Percentiles rank a stretch among this genome's conserved stretches.
These are phyloP conservation scores for Albugo candida DNA, from an alignment of 352 stramenopile species.

Conservation along the genomic window DNA sequence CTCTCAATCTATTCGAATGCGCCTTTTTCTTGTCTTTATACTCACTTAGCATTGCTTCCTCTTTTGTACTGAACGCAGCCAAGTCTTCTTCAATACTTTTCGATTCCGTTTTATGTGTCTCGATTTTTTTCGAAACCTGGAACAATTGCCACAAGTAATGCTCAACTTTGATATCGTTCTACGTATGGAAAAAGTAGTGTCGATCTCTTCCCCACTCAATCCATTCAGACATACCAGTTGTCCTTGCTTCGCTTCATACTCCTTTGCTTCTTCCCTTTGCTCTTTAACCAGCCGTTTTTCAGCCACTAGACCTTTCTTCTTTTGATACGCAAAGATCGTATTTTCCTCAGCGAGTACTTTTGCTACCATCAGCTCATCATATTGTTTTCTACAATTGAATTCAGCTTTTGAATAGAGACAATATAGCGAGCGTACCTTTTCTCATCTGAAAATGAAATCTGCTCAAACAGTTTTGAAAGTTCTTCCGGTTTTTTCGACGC, in stretches of 20 bases:
- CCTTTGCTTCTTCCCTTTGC: constrained; percentile 86
- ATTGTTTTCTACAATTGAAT: constrained; percentile 24
- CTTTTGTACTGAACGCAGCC: constrained; percentile 21
- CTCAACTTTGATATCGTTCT: constrained; percentile 44
- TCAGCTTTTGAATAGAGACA: constrained; percentile 21
- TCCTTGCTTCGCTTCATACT: background rate
- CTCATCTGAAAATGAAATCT: constrained; percentile 86
- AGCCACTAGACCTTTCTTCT: constrained; percentile 88
- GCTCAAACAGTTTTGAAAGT: constrained; percentile 94
- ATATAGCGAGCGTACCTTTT: constrained; percentile 28
- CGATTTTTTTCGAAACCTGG: constrained; percentile 82
- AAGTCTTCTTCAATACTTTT: constrained; percentile 26
- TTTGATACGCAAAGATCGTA: constrained; percentile 89
- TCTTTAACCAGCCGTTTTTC: constrained; percentile 74
- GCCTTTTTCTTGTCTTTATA: constrained; percentile 67
- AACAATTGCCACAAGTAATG: constrained; percentile 94
- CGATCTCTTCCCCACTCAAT: too few species aligned
- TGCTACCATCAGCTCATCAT: constrained; percentile 57
- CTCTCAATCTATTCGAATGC: constrained; percentile 25
- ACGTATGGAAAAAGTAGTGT: too few species aligned
- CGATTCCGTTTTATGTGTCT: constrained; percentile 62
- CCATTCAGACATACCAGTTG: background rate
- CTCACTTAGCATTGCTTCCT: constrained; percentile 16
- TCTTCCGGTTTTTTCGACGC: constrained; percentile 90
- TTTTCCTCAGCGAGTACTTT: constrained; percentile 89